Evolutionary conservation across 2,329 filamentous ascomycete species (phyloP), one percentile per base, ranked within the genome.

Genomic region (Rhynchosporium secalis): DNA sequence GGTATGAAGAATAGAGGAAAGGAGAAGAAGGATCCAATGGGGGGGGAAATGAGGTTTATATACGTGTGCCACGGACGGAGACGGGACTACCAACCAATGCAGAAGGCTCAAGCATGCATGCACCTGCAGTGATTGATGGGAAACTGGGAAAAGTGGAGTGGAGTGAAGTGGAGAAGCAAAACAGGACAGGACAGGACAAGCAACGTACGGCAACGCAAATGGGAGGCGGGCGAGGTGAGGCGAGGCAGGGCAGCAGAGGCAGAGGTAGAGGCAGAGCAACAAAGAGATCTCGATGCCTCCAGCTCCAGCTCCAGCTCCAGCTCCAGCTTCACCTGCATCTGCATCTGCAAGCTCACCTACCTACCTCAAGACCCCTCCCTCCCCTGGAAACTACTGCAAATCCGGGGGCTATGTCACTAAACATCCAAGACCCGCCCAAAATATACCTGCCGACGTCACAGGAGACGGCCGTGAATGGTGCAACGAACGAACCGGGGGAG

Each of bases 391-490:
- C 41, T 43, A 29, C 20, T 36, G 49, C 51, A 54, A 58, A 58
- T 58, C 45, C 56, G 56, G 56, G 56, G 43, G 43, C 38, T 33
- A 7, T 8, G 4, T n/a, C 43, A 46, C n/a, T 20, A 10, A 20
- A 4, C 1, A 28, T 20, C 13, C 29, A n/a, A 38, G 43, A 48
- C 41, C 49, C 52, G 56, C 20, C 20, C 1, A 1, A 20, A 3
- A 33, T 56, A 38, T 61, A 61, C 20, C 20, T 20, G 20, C 20
- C 20, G 20, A 20, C 51, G 51, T 56, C 51, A 61, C 51, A 31
- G 45, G 12, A 26, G 9, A 43, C 33, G 36, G 13, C 51, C 20
- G 43, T 57, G 51, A 57, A 56, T 56, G 51, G 51, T 58, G 33
- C 38, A 41, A 10, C 36, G 26, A 10, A 10, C 6, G 33, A 6